Base-by-base conservation (phyloP, 1,139 yeast genomes). In the Saccharomyces hybrid region DNA sequence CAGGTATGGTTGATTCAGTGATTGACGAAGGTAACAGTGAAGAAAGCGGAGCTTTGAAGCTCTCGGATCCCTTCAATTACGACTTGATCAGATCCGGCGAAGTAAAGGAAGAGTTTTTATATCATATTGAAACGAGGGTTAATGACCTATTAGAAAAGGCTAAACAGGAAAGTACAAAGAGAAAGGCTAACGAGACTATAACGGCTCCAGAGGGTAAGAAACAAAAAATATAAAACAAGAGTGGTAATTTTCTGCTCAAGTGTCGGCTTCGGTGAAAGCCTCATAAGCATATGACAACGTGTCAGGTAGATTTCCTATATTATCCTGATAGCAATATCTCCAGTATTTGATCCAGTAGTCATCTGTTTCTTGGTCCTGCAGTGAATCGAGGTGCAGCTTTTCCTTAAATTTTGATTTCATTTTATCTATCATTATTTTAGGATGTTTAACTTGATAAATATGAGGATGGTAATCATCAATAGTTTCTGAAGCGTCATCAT, bases 61-160 rank as follows among this genome's bases (percentile, higher is more conserved):
- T 8, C 19, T 38, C 44, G 44, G 24, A 59, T 55, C 63, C 64
- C 2, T 63, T 63, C 49, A 63, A 62, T 42, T 67, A 66, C 55
- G 61, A 65, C 5, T 53, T 53, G 21, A 61, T 68, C 16, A 65
- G 62, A 51, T 58, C 63, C 6, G 72, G 71, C 8, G 62, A 60
- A 29, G 71, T 66, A 3, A 59, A 58, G 28, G 62, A 63, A n/a
- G 70, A 67, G 51, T 54, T 67, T 27, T 49, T 67, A 42, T 64
- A 66, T 28, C 67, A 68, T 52, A 65, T 64, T 21, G 65, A 65
- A 47, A 52, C 55, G 27, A 64, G 66, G 48, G 58, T 68, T 2
- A 50, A 60, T 24, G 70, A 66, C 11, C 56, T 64, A 28, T 57
- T 58, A 11, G 62, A 62, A 5, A 65, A 59, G 48, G 55, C 59